Conservation (phyloP, 108 stramenopile genomes). For the Craspedostauros australis region DNA sequence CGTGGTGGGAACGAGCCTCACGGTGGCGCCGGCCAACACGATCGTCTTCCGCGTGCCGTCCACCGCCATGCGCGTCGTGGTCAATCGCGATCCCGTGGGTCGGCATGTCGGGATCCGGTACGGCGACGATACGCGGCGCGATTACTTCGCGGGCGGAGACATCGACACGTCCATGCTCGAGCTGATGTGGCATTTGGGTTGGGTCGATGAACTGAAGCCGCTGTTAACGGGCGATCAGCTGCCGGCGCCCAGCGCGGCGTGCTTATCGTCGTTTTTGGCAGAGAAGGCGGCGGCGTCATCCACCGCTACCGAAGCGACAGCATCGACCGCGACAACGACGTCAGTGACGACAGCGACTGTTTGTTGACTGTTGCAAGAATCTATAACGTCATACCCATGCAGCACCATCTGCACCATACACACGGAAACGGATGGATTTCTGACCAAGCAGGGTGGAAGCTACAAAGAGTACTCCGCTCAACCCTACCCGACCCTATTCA, state of each 20-base stretch:
- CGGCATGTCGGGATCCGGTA: constrained; percentile 53
- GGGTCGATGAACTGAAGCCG: constrained; percentile 37
- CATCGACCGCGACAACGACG: too few species aligned
- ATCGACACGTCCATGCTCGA: constrained; percentile 50
- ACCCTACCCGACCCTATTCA: too few species aligned
- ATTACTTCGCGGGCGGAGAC: constrained; percentile 37
- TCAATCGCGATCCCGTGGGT: constrained; percentile 74
- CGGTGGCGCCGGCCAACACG: constrained; percentile 70
- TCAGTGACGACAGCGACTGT: too few species aligned
- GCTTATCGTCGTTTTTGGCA: too few species aligned
- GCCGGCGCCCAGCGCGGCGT: constrained; percentile 47
- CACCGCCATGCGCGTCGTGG: constrained; percentile 55
- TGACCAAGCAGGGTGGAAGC: too few species aligned
- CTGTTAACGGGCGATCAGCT: constrained; percentile 34
- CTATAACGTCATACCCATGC: too few species aligned
- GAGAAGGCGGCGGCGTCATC: too few species aligned
- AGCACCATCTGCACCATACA: too few species aligned
- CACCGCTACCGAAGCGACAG: too few species aligned
- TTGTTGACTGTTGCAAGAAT: too few species aligned
- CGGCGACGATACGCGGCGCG: constrained; percentile 22
- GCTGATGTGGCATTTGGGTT: constrained; percentile 45
- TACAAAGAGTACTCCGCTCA: too few species aligned
- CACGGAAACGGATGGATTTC: too few species aligned
- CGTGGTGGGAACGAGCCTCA: constrained; percentile 62
- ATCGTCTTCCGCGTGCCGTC: constrained; percentile 61